Percentiles rank a stretch among this genome's conserved stretches.
These are phyloP conservation scores for Pyrenopolyporus hunteri DNA, from an alignment of 495 filamentous ascomycete species.

Conservation along the genomic window DNA sequence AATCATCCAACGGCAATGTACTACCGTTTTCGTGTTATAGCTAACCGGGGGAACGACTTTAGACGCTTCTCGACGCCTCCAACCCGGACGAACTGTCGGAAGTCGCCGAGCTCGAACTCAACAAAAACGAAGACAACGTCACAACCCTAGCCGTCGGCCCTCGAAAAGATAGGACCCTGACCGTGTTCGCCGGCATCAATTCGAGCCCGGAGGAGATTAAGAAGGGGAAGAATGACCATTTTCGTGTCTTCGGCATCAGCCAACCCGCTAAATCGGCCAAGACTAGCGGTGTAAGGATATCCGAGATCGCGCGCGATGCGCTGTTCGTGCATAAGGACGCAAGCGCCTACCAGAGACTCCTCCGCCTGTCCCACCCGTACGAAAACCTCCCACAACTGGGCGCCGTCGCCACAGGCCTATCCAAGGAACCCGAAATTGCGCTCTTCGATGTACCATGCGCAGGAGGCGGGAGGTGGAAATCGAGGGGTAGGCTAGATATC, in stretches of 20 bases:
- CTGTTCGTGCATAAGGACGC: conserved; percentile 67
- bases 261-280: conserved; percentile 53
- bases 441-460: conserved; percentile 71
- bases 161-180: conserved; percentile 59
- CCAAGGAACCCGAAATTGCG: conserved; percentile 74
- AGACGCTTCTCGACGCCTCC: conserved; percentile 76
- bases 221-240: conserved; percentile 84
- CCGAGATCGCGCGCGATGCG: conserved; percentile 61
- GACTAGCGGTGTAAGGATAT: conserved; percentile 52
- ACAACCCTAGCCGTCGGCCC: conserved; percentile 75
- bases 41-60: conserved; percentile 30
- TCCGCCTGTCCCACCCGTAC: conserved; percentile 71
- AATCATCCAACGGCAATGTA: not conserved
- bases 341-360: conserved; percentile 79
- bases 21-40: not conserved
- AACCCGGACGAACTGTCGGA: conserved; percentile 63
- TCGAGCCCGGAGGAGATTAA: conserved; percentile 72
- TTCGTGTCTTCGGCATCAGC: conserved; percentile 76
- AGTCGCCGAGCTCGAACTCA: conserved; percentile 78
- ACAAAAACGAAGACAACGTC: conserved; percentile 88
- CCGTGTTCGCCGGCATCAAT: conserved; percentile 85
- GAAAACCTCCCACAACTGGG: conserved; percentile 65
- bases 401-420: conserved; percentile 75
- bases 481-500: conserved; percentile 70
- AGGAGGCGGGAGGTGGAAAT: conserved; percentile 60